Evolutionary conservation across 1,139 yeast genomes (phyloP).

Genomic region (Suhomyces choctaworum): DNA sequence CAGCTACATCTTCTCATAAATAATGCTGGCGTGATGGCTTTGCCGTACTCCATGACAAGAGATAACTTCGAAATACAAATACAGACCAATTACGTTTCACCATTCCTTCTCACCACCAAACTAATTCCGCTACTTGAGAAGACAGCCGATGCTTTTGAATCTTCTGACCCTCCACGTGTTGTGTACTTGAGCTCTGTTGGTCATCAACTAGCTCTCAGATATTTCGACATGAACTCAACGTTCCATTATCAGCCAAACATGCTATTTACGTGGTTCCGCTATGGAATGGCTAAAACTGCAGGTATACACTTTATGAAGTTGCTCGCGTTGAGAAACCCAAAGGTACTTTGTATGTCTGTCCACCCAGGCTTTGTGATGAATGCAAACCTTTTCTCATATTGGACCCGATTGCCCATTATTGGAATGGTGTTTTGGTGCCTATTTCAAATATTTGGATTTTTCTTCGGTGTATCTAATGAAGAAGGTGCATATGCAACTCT

Average conservation of each 20-base stretch:
- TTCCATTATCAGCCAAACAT: conserved; percentile 64
- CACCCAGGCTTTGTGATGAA: conserved; percentile 89
- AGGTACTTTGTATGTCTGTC: conserved; percentile 62
- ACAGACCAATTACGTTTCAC: conserved; percentile 78
- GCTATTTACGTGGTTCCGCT: conserved; percentile 75
- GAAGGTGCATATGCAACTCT: conserved; percentile 71
- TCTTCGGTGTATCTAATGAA: conserved; percentile 71
- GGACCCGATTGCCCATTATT: conserved; percentile 74
- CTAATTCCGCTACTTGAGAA: conserved; percentile 55
- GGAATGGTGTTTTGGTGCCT: conserved; percentile 71
- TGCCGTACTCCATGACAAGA: conserved; percentile 61
- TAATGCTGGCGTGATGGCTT: conserved; percentile 83
- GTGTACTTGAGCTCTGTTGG: conserved; percentile 71
- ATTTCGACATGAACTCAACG: conserved; percentile 51
- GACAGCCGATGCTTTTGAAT: conserved; percentile 27
- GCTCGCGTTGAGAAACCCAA: conserved; percentile 66
- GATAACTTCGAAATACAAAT: conserved; percentile 81
- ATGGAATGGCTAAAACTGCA: conserved; percentile 77
- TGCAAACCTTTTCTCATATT: conserved; percentile 70
- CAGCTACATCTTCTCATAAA: conserved; percentile 64
- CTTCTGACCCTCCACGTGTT: conserved; percentile 52
- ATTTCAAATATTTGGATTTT: conserved; percentile 64
- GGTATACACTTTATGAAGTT: conserved; percentile 74
- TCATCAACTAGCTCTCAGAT: conserved; percentile 56
- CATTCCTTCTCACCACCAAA: conserved; percentile 66